phyloP scores from a whole-genome alignment of 2,329 filamentous ascomycete genomes.

The Alternaria incomplexa region DNA sequence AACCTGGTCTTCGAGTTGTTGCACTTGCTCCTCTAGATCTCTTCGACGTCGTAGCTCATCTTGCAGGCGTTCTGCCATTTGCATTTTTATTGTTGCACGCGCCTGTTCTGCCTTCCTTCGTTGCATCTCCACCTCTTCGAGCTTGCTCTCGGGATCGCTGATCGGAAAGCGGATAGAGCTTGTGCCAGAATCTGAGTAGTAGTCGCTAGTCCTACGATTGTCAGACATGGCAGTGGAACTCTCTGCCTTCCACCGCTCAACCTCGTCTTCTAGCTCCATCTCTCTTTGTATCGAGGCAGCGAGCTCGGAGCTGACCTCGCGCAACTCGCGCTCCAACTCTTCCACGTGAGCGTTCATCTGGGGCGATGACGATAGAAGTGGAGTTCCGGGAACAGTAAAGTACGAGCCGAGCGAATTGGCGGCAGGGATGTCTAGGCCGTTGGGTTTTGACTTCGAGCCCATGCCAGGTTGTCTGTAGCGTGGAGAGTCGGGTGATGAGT shows the following conservation, averaged over 20 bases:
- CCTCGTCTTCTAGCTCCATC: slow-evolving; percentile 94
- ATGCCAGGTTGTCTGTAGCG: slow-evolving; percentile 35
- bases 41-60: slow-evolving; percentile 80
- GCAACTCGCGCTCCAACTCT: slow-evolving; percentile 92
- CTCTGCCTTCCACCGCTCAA: slow-evolving; percentile 86
- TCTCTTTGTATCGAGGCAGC: slow-evolving; percentile 91
- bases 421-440: slow-evolving; percentile 58
- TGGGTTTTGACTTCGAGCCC: slow-evolving; percentile 48
- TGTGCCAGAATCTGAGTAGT: slow-evolving; percentile 95
- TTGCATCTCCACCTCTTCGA: slow-evolving; percentile 79
- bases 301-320: slow-evolving; percentile 90
- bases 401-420: slow-evolving; percentile 56
- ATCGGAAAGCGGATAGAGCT: slow-evolving; percentile 79
- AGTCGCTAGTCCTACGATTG: slow-evolving; percentile 87
- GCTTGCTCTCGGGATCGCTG: slow-evolving; percentile 63
- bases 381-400: slow-evolving; percentile 56
- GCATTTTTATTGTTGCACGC: slow-evolving; percentile 82
- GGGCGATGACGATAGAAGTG: slow-evolving; percentile 51
- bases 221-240: slow-evolving; percentile 63
- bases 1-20: slow-evolving; percentile 78
- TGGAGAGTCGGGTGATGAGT: slow-evolving; percentile 67
- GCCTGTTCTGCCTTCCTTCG: slow-evolving; percentile 88
- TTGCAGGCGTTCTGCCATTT: slow-evolving; percentile 84
- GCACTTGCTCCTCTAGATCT: slow-evolving; percentile 82
- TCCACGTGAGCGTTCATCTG: slow-evolving; percentile 68